These are phyloP conservation scores for Solanum neorickii DNA, from an alignment of 257 asterid species.

Conservation along the genomic window DNA sequence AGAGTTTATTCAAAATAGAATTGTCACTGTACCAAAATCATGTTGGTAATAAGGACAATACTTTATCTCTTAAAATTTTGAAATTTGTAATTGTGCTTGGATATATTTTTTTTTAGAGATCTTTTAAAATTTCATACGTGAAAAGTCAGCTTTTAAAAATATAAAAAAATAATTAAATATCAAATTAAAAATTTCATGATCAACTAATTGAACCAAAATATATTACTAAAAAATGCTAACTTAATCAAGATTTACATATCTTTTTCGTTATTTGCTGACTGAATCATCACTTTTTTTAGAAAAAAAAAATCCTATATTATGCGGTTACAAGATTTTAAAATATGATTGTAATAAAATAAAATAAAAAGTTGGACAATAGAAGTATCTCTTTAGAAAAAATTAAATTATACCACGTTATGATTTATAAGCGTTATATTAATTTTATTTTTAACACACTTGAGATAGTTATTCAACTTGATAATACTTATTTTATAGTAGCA, in stretches of 20 bases:
- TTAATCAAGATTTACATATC: neutral
- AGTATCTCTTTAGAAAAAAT: neutral
- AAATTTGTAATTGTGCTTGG: too few relatives aligned
- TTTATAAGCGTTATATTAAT: neutral
- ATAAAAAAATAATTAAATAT: too few relatives aligned
- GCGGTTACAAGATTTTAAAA: neutral
- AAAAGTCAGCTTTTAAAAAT: too few relatives aligned
- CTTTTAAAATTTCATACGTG: too few relatives aligned
- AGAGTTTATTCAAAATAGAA: too few relatives aligned
- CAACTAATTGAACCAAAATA: too few relatives aligned
- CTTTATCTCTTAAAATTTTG: too few relatives aligned
- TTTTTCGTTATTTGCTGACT: neutral
- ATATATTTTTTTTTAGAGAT: too few relatives aligned
- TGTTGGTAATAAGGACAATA: too few relatives aligned
- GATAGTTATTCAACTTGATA: neutral
- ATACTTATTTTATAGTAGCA: neutral
- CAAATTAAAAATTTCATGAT: too few relatives aligned
- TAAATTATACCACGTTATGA: neutral
- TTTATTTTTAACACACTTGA: neutral
- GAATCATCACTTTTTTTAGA: neutral
- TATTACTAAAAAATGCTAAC: neutral
- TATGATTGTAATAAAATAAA: neutral
- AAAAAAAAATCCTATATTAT: neutral
- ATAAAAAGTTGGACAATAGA: neutral
- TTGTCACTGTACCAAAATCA: too few relatives aligned